Evolutionary conservation across 2,329 filamentous ascomycete species (phyloP).

Genomic region (Clarireedia paspali): DNA sequence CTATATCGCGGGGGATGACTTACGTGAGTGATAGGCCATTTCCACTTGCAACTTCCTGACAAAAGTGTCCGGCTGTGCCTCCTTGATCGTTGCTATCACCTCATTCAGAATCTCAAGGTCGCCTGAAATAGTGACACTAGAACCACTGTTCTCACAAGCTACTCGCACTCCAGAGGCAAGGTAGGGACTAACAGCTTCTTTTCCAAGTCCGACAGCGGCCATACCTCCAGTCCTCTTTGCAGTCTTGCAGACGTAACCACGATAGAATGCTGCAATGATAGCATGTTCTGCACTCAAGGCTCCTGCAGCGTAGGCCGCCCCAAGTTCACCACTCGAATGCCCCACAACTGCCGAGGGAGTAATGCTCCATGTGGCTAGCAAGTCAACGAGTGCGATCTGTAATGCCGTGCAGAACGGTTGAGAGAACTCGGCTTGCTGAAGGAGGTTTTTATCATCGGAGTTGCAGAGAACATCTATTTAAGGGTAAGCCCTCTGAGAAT

Average conservation of each 20-base stretch:
- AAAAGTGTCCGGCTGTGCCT: constrained; percentile 19
- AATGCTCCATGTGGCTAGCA: constrained; percentile 35
- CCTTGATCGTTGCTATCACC: neutral
- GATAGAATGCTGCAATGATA: constrained; percentile 38
- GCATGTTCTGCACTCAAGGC: constrained; percentile 27
- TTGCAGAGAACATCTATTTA: neutral
- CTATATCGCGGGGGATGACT: constrained; percentile 18
- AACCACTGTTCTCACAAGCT: neutral
- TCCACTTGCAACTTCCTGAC: constrained; percentile 29
- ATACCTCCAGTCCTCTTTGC: neutral
- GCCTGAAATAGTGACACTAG: neutral
- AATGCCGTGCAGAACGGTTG: constrained; percentile 38
- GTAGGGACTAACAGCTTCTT: neutral
- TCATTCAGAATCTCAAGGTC: neutral
- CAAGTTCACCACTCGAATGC: constrained; percentile 37
- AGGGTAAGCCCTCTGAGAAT: neutral
- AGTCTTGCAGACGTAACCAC: constrained; percentile 8
- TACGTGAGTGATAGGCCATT: constrained; percentile 35
- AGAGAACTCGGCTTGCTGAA: constrained; percentile 2
- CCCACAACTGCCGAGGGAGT: constrained; percentile 32
- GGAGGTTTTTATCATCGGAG: constrained; percentile 4
- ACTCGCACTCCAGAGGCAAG: neutral
- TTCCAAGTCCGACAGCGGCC: neutral
- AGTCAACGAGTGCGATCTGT: constrained; percentile 36
- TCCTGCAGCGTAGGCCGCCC: constrained; percentile 36